A percentile compares a stretch with the other conserved stretches of the same genome.
These are phyloP conservation scores for Talaromyces sp. DNA, from an alignment of 2,329 filamentous ascomycete genomes.

Conservation along the genomic window DNA sequence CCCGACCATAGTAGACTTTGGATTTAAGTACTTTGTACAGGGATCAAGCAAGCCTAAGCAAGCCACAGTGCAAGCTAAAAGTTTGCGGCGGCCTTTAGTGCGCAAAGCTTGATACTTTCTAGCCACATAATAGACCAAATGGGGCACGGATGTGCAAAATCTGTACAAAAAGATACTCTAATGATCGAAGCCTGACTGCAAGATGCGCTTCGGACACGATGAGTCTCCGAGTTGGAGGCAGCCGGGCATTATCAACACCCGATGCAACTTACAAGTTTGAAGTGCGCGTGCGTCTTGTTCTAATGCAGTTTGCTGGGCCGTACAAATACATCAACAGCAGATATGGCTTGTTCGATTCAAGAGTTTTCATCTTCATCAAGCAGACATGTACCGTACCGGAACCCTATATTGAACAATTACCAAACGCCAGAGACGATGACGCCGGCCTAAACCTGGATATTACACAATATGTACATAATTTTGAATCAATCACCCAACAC, in stretches of 20 bases:
- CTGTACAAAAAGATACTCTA: neutral
- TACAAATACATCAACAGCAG: neutral
- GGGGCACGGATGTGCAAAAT: neutral
- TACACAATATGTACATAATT: slow-evolving; percentile 10
- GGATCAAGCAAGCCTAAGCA: neutral
- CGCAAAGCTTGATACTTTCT: neutral
- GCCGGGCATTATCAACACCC: neutral
- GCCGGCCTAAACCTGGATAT: neutral
- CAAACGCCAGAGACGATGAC: slow-evolving; percentile 4
- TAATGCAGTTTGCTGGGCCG: neutral
- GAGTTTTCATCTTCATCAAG: neutral
- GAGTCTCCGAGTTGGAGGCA: neutral
- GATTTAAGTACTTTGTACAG: no score
- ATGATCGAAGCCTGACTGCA: neutral
- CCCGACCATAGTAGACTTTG: no score
- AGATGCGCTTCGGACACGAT: neutral
- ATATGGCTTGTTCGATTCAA: neutral
- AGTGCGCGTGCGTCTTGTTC: neutral
- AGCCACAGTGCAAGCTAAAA: neutral
- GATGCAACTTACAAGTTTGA: neutral
- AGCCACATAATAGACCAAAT: no score
- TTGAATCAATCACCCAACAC: neutral
- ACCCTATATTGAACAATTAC: slow-evolving; percentile 2
- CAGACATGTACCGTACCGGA: neutral
- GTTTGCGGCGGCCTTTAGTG: neutral